Percentiles rank a stretch among this genome's conserved stretches.
These are phyloP conservation scores for Mucor indicus DNA, from an alignment of 371 early-diverging fungal species.

Conservation along the genomic window DNA sequence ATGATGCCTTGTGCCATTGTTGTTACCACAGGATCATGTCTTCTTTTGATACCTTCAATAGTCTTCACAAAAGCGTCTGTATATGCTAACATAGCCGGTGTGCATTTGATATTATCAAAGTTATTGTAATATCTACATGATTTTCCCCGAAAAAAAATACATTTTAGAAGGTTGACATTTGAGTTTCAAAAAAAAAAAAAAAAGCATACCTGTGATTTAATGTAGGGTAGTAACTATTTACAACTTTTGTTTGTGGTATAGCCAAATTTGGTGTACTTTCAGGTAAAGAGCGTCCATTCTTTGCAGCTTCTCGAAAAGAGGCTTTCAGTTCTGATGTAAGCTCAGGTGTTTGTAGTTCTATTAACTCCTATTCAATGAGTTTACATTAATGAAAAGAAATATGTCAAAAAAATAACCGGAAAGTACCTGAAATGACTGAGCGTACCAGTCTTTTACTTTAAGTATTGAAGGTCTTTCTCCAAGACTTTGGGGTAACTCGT, in stretches of 20 bases:
- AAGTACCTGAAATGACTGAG: slow-evolving; percentile 83
- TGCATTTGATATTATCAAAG: slow-evolving; percentile 57
- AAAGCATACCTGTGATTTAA: slow-evolving; percentile 31
- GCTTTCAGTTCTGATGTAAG: slow-evolving; percentile 38
- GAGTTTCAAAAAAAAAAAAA: neutral
- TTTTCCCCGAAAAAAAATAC: too few species aligned
- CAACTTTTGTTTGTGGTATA: slow-evolving; percentile 10
- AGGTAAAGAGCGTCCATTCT: slow-evolving; percentile 26
- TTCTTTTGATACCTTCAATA: slow-evolving; percentile 86
- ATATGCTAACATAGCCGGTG: slow-evolving; percentile 72
- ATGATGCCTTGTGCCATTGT: slow-evolving; percentile 93
- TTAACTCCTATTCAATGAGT: slow-evolving; percentile 54
- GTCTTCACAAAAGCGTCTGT: slow-evolving; percentile 79
- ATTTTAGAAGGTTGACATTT: neutral
- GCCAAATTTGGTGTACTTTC: slow-evolving; percentile 65
- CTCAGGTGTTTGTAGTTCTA: slow-evolving; percentile 69
- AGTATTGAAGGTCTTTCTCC: slow-evolving; percentile 89
- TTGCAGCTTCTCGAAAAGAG: slow-evolving; percentile 19
- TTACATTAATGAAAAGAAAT: neutral
- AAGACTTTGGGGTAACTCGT: slow-evolving; percentile 82
- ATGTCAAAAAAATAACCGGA: neutral
- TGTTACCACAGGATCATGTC: slow-evolving; percentile 94
- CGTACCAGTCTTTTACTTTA: slow-evolving; percentile 94
- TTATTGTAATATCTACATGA: slow-evolving; percentile 51
- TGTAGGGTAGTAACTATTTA: neutral